These are phyloP conservation scores for Fraxinus platypoda DNA, from an alignment of 305 asterid species.

Conservation along the genomic window DNA sequence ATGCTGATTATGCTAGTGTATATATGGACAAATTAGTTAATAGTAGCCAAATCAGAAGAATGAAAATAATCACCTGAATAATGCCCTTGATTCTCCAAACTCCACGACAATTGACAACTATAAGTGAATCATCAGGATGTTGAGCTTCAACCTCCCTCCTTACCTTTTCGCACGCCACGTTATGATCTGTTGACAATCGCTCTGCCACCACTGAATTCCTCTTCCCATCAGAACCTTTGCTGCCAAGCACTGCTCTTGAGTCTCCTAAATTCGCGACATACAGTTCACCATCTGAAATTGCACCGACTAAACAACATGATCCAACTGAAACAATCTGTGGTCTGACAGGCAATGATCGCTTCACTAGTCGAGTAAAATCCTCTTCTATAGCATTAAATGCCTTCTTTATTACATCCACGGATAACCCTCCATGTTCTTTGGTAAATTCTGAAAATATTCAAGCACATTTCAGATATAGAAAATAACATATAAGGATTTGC, in stretches of 20 bases:
- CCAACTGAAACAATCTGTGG: slow-evolving; percentile 93
- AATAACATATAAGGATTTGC: not conserved
- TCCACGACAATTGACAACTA: slow-evolving; percentile 76
- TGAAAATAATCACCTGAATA: slow-evolving; percentile 63
- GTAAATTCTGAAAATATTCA: slow-evolving; percentile 57
- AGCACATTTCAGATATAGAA: not conserved
- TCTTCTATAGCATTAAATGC: slow-evolving; percentile 90
- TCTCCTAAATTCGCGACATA: slow-evolving; percentile 94
- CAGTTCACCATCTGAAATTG: slow-evolving; percentile 69
- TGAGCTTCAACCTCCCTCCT: slow-evolving; percentile 87
- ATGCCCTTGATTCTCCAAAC: slow-evolving; percentile 99
- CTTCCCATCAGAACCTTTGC: slow-evolving; percentile 67
- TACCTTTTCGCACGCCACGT: slow-evolving; percentile 76
- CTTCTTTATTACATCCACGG: slow-evolving; percentile 74
- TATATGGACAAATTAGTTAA: not conserved
- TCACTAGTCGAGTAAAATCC: slow-evolving; percentile 76
- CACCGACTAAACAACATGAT: slow-evolving; percentile 89
- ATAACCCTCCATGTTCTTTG: slow-evolving; percentile 79
- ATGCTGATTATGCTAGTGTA: not conserved
- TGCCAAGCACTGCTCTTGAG: slow-evolving; percentile 93
- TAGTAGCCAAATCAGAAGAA: slow-evolving; percentile 6
- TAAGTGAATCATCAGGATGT: slow-evolving; percentile 76
- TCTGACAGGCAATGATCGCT: slow-evolving; percentile 55
- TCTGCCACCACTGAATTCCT: slow-evolving; percentile 67
- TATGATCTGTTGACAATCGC: slow-evolving; percentile 86